phyloP scores from a whole-genome alignment of 2,329 filamentous ascomycete species.

The Teratosphaeria viscida region DNA sequence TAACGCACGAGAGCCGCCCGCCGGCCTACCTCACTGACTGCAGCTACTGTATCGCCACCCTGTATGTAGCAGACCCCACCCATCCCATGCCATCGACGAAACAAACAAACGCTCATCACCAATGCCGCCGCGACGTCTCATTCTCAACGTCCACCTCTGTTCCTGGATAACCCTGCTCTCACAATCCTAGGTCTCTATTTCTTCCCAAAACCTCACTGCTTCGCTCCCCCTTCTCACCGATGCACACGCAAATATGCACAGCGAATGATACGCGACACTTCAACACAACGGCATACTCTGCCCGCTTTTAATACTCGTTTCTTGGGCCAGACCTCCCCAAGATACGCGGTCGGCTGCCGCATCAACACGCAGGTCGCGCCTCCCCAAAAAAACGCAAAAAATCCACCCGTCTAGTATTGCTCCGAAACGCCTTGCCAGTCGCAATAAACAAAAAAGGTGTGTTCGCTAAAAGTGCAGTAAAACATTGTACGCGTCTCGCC shows the following conservation, averaged over 20 bases:
- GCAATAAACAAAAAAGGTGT: not conserved
- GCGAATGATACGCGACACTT: constrained; percentile 6
- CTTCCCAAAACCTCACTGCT: not conserved
- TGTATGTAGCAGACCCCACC: too few species aligned
- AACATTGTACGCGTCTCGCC: not conserved
- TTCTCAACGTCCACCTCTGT: too few species aligned
- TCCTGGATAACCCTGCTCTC: not conserved
- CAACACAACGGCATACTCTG: not conserved
- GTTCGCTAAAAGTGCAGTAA: constrained; percentile 9
- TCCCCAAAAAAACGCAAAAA: not conserved
- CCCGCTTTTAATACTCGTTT: constrained; percentile 4
- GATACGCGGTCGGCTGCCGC: too few species aligned
- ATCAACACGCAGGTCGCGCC: too few species aligned
- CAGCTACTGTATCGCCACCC: too few species aligned
- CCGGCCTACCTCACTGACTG: too few species aligned
- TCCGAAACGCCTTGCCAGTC: constrained; percentile 6
- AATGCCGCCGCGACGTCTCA: too few species aligned
- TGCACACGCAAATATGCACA: not conserved
- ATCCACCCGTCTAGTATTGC: not conserved
- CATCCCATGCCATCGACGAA: too few species aligned
- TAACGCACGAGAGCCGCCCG: too few species aligned
- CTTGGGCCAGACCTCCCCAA: not conserved
- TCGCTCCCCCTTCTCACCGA: not conserved
- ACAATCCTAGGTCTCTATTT: not conserved
- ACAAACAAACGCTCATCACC: too few species aligned